A percentile compares a stretch with the other conserved stretches of the same genome.
Evolutionary conservation across 2,329 filamentous ascomycete species (phyloP).

Genomic region (Hypoxylon sp.): DNA sequence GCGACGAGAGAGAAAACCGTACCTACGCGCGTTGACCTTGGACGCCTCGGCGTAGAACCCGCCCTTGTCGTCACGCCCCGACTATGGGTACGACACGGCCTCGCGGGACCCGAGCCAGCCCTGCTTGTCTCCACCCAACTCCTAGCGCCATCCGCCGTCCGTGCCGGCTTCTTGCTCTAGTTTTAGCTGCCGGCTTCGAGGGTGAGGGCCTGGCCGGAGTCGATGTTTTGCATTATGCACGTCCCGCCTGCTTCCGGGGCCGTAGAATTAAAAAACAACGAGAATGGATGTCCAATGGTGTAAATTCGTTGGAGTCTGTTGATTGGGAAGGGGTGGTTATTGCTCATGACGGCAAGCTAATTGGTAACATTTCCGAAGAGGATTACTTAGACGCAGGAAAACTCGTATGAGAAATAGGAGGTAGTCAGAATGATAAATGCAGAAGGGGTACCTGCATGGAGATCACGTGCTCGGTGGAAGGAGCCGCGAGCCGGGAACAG

Average conservation of each 20-base stretch:
- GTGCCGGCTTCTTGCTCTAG: not conserved
- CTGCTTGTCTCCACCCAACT: constrained; percentile 16
- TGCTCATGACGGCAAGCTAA: too few species aligned
- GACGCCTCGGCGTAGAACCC: not conserved
- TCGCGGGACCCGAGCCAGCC: constrained; percentile 35
- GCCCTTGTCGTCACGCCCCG: constrained; percentile 21
- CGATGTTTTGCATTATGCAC: constrained; percentile 33
- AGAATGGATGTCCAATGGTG: not conserved
- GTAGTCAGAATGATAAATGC: not conserved
- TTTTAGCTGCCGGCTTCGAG: constrained; percentile 2
- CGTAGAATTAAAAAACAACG: not conserved
- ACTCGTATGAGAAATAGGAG: too few species aligned
- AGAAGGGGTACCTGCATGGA: not conserved
- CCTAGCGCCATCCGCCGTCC: constrained; percentile 36
- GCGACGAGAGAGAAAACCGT: constrained; percentile 25
- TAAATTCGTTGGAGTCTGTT: not conserved
- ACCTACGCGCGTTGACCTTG: constrained; percentile 4
- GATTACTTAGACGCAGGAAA: not conserved
- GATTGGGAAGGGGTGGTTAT: not conserved
- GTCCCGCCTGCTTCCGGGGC: constrained; percentile 21
- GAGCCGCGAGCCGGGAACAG: not conserved
- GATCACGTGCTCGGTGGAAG: not conserved
- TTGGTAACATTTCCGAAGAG: too few species aligned
- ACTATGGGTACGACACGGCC: constrained; percentile 21
- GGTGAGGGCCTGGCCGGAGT: constrained; percentile 10